phyloP scores from a whole-genome alignment of 805 yeast species.

The Saccharomyces eubayanus region DNA sequence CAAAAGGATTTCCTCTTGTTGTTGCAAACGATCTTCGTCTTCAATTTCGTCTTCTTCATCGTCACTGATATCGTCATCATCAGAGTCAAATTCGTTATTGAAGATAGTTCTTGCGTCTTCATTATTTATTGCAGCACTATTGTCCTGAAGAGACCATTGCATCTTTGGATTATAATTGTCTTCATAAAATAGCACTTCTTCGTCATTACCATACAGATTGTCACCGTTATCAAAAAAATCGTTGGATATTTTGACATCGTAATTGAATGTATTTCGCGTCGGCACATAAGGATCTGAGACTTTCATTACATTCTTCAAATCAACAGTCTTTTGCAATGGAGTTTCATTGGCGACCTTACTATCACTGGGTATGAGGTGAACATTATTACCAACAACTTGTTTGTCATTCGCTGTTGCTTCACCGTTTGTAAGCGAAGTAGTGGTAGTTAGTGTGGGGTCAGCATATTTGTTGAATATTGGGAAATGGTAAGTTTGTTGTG shows the following conservation, averaged over 20 bases:
- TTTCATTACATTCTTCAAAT: slow-evolving; percentile 20
- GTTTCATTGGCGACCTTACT: slow-evolving; percentile 1
- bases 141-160: slow-evolving; percentile 24
- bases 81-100: slow-evolving; percentile 28
- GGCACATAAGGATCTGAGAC: slow-evolving; percentile 3
- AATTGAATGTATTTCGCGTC: background rate
- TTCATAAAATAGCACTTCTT: slow-evolving; percentile 11
- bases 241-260: slow-evolving; percentile 12
- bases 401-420: background rate
- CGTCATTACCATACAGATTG: slow-evolving; percentile 11
- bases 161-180: slow-evolving; percentile 13
- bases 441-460: slow-evolving; percentile 30
- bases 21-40: background rate
- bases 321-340: slow-evolving; percentile 22
- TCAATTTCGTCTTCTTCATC: slow-evolving; percentile 11
- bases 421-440: slow-evolving; percentile 6
- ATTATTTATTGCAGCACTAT: slow-evolving; percentile 16
- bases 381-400: slow-evolving; percentile 2
- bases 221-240: slow-evolving; percentile 9
- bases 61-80: slow-evolving; percentile 22
- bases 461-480: slow-evolving; percentile 27
- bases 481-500: slow-evolving; percentile 2
- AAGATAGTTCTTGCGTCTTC: slow-evolving; percentile 27
- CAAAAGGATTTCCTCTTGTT: background rate
- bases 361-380: slow-evolving; percentile 2